A percentile compares a stretch with the other conserved stretches of the same genome.
phyloP scores from a whole-genome alignment of 306 rosid species.

The Rubus parviflorus region DNA sequence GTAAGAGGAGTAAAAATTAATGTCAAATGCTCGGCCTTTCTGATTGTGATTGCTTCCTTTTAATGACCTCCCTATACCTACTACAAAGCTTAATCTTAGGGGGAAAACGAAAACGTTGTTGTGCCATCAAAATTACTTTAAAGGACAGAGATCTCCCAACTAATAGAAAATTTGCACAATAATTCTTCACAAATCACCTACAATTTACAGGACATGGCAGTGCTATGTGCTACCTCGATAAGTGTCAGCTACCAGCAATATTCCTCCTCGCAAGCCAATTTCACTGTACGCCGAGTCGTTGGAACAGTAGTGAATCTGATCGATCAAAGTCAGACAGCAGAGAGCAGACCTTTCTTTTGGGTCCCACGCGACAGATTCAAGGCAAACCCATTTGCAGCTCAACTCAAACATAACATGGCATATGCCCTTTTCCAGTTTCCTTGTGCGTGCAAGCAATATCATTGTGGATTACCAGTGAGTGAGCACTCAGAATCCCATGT shows the following conservation, averaged over 20 bases:
- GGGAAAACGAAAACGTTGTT: conserved; percentile 5
- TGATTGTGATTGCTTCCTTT: conserved; percentile 28
- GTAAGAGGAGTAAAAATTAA: not conserved
- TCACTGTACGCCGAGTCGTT: conserved; percentile 5
- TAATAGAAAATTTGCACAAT: not conserved
- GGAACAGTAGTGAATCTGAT: not conserved
- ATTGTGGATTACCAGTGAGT: not conserved
- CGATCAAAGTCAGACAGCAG: conserved; percentile 5
- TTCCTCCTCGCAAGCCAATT: not conserved
- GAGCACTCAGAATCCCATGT: conserved; percentile 40
- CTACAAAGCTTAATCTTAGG: not conserved
- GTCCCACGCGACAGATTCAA: conserved; percentile 21
- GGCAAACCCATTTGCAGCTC: conserved; percentile 29
- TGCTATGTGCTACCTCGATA: not conserved
- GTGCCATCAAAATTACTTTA: not conserved
- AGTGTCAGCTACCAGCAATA: not conserved
- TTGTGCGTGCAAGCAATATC: conserved; percentile 2
- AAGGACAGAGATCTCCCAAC: conserved; percentile 28
- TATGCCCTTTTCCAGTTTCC: not conserved
- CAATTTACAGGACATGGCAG: not conserved
- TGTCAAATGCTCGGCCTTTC: not conserved
- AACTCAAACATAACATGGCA: conserved; percentile 10
- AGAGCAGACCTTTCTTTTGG: not conserved
- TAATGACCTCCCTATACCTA: not conserved
- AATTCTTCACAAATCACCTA: not conserved